Conservation (phyloP, 306 rosid genomes). For the Medicago ruthenica region DNA sequence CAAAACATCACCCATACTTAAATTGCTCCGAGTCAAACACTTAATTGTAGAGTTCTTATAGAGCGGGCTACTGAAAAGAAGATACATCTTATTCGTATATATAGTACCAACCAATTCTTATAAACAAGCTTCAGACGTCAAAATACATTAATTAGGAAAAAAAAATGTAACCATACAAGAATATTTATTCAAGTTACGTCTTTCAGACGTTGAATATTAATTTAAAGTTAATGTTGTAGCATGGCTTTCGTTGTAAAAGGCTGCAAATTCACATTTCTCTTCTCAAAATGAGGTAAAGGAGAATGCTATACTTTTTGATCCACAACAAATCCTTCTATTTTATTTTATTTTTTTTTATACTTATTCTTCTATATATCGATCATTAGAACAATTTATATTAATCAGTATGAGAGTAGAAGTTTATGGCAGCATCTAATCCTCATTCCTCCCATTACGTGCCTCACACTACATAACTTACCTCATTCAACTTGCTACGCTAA, state of each 20-base stretch:
- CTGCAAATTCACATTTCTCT: conserved; percentile 19
- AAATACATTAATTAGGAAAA: too few species aligned
- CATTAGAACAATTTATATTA: neutral
- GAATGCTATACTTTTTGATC: neutral
- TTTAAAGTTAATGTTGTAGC: neutral
- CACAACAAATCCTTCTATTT: neutral
- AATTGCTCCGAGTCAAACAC: too few species aligned
- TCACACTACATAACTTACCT: conserved; percentile 53
- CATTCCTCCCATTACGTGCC: conserved; percentile 51
- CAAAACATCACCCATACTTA: too few species aligned
- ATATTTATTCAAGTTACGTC: conserved; percentile 22
- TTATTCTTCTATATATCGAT: neutral
- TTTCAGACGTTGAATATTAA: neutral
- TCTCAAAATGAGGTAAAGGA: conserved; percentile 23
- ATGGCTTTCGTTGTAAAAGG: conserved; percentile 22
- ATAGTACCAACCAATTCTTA: too few species aligned
- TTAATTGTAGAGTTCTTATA: too few species aligned
- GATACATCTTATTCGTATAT: too few species aligned
- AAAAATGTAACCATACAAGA: neutral
- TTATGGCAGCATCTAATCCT: conserved; percentile 28
- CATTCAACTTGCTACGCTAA: conserved; percentile 50
- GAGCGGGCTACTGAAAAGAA: too few species aligned
- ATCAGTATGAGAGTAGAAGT: neutral
- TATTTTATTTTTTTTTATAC: neutral
- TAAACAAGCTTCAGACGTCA: too few species aligned